Evolutionary conservation across 1,139 yeast species (phyloP).

Genomic region (Yamadazyma conglobata): DNA sequence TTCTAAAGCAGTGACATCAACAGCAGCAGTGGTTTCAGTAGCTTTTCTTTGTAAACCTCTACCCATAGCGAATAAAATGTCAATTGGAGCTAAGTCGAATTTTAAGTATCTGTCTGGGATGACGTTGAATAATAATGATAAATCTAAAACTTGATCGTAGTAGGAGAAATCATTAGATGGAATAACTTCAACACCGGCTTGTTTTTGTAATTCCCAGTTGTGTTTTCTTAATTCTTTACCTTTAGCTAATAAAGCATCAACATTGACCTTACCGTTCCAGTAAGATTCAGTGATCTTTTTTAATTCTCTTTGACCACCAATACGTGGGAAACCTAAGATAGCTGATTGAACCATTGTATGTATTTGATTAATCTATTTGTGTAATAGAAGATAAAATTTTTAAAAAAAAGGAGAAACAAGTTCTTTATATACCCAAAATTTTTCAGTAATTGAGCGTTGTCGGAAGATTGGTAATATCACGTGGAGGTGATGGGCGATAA

Average conservation of each 20-base stretch:
- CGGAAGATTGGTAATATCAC: constrained; percentile 10
- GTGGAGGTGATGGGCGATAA: constrained; percentile 6
- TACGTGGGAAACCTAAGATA: constrained; percentile 99
- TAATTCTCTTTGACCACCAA: constrained; percentile 98
- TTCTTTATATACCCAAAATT: constrained; percentile 4
- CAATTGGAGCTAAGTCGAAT: constrained; percentile 84
- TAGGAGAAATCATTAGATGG: constrained; percentile 97
- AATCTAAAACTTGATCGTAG: constrained; percentile 96
- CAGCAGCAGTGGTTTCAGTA: constrained; percentile 80
- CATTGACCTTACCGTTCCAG: constrained; percentile 93
- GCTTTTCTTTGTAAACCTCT: constrained; percentile 99
- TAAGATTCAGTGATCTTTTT: constrained; percentile 98
- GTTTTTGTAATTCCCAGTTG: constrained; percentile 98
- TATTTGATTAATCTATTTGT: constrained; percentile 1
- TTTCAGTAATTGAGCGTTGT: constrained; percentile 3
- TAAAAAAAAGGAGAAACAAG: constrained; percentile 5
- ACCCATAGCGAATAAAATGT: constrained; percentile 98
- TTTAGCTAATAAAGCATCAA: constrained; percentile 82
- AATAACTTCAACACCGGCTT: constrained; percentile 94
- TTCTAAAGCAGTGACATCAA: constrained; percentile 98
- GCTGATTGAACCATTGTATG: constrained; percentile 83
- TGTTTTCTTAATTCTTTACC: constrained; percentile 94
- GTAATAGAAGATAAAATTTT: neutral
- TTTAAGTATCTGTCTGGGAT: constrained; percentile 96
- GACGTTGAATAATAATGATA: constrained; percentile 88